Evolutionary conservation across 441 rosid genomes (phyloP), one percentile per base, ranked within the genome.

Genomic region (Arabidopsis lyrata): DNA sequence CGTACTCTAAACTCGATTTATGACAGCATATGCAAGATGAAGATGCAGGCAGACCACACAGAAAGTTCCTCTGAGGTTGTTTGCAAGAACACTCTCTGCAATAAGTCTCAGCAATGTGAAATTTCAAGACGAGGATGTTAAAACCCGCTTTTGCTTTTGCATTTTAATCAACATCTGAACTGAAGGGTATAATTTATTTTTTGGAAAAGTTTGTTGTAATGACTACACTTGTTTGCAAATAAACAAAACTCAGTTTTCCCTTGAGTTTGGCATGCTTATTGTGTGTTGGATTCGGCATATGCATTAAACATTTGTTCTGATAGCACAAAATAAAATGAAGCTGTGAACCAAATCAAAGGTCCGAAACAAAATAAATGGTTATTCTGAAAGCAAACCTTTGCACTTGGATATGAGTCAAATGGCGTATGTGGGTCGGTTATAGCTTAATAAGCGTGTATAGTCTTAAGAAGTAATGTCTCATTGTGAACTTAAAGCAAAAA

Each of bases 11-110:
- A 41, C 8, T 53, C 10, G 16, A 35, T 34, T 16, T 16, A 55
- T 77, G 57, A 65, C 93, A 85, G 96, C 84, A 88, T 60, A 84
- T 90, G 96, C 96, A 90, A 84, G 96, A 88, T 75, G 96, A 86
- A 78, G 90, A 90, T 70, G 86, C 87, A 8, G 91, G 96, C 68
- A 86, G 93, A 82, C 96, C 96, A 11, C 83, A 86, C 77, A 80
- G 90, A 82, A 90, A 86, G 84, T 86, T 90, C 75, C 81, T 88
- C 22, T 88, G 84, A 87, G 64, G 57, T 54, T 71, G 52, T 50
- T 49, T 58, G 20, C 72, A 32, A 56, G 39, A 13, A 45, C 11
- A 55, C 52, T 20, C 56, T 59, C 61, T 49, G 63, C 57, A 72
- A 42, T 62, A 62, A 62, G 29, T 58, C 41, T 72, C 35, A 24